A percentile compares a stretch with the other conserved stretches of the same genome.
Conservation (phyloP, 768 basidiomycete genomes). For the Amanita inopinata region DNA sequence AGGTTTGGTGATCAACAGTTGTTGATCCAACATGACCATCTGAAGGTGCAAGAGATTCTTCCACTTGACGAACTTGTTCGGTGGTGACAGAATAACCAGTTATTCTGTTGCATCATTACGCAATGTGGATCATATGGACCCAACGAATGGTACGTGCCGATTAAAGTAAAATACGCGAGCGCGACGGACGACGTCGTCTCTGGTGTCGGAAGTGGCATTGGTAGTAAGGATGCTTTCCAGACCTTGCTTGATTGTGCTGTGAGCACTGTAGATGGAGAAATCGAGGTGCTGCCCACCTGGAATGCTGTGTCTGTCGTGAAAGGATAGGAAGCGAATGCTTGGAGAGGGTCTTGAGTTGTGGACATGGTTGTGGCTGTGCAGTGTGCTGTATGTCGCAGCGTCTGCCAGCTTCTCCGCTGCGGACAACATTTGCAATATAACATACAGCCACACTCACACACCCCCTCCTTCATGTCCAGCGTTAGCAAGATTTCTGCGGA, state of each 20-base stretch:
- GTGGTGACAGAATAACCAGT: conserved; percentile 32
- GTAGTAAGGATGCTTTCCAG: conserved; percentile 43
- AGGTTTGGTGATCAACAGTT: not conserved
- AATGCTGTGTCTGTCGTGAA: conserved; percentile 50
- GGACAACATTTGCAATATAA: not conserved
- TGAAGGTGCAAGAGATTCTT: conserved; percentile 12
- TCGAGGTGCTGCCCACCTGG: too few relatives aligned
- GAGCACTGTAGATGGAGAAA: too few relatives aligned
- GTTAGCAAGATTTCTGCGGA: conserved; percentile 54
- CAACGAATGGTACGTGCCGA: conserved; percentile 22
- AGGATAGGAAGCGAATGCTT: conserved; percentile 32
- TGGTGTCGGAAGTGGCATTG: conserved; percentile 25
- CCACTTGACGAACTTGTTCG: conserved; percentile 31
- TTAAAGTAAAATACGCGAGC: conserved; percentile 71
- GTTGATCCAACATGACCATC: conserved; percentile 5
- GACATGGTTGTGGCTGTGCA: not conserved
- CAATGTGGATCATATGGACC: not conserved
- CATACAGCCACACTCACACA: too few relatives aligned
- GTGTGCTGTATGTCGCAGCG: not conserved
- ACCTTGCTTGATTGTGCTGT: conserved; percentile 45
- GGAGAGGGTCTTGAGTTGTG: conserved; percentile 9
- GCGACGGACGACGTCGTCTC: conserved; percentile 38
- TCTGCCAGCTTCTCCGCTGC: not conserved
- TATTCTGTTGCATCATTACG: conserved; percentile 19
- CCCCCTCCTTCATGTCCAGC: conserved; percentile 19